phyloP scores from a whole-genome alignment of 352 stramenopile genomes.

The Phytophthora quininea region DNA sequence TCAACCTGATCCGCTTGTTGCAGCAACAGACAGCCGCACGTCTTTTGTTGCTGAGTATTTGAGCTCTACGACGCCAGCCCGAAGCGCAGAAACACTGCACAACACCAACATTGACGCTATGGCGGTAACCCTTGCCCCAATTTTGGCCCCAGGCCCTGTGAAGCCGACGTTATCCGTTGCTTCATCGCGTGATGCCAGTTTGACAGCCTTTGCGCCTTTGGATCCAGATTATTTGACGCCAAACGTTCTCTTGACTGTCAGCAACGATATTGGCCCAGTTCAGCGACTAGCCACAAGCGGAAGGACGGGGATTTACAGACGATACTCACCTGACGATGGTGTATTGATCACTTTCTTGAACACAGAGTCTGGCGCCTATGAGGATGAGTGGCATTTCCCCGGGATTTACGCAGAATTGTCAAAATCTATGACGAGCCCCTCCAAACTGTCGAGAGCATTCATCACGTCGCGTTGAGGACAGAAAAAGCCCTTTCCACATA shows the following conservation, averaged over 20 bases:
- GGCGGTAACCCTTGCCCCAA: conserved; percentile 78
- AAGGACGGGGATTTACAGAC: conserved; percentile 71
- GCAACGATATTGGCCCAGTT: conserved; percentile 68
- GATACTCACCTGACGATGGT: conserved; percentile 58
- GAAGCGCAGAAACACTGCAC: conserved; percentile 15
- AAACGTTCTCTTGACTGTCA: conserved; percentile 84
- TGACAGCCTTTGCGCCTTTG: conserved; percentile 62
- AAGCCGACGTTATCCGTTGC: conserved; percentile 30
- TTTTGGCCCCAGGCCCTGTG: conserved; percentile 53
- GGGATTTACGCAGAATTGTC: conserved; percentile 77
- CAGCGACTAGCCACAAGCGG: conserved; percentile 68
- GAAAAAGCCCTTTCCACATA: conserved; percentile 85
- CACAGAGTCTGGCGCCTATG: conserved; percentile 84
- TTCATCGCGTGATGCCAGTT: conserved; percentile 23
- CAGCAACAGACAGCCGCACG: conserved; percentile 17
- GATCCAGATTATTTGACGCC: conserved; percentile 75
- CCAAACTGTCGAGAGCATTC: conserved; percentile 70
- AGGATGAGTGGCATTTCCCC: conserved; percentile 84
- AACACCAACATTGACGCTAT: conserved; percentile 70
- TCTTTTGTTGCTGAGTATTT: conserved; percentile 25
- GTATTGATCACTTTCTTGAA: conserved; percentile 87
- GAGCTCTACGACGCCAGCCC: conserved; percentile 20
- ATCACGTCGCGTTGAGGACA: conserved; percentile 73
- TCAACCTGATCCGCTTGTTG: conserved; percentile 70
- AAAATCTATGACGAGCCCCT: conserved; percentile 84